Conservation (phyloP, 306 rosid genomes). For the Cicer judaicum region DNA sequence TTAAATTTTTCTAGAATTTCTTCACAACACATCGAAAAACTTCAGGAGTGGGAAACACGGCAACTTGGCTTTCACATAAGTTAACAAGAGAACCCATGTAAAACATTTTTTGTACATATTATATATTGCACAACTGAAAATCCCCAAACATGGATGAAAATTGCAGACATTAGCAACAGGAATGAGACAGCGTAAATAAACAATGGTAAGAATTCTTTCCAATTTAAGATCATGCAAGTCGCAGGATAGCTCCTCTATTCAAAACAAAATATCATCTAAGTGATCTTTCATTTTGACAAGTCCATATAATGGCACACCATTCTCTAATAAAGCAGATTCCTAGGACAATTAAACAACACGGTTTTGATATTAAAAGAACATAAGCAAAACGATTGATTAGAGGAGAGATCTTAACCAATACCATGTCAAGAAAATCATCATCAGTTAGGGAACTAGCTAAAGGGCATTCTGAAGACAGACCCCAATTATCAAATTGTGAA, state of each 20-base stretch:
- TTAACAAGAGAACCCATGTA: neutral
- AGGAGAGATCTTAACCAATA: constrained; percentile 41
- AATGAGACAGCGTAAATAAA: neutral
- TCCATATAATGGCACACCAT: constrained; percentile 2
- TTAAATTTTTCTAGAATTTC: neutral
- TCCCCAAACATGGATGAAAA: constrained; percentile 17
- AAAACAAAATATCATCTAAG: neutral
- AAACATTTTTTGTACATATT: neutral
- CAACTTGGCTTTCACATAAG: neutral
- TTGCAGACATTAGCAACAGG: neutral
- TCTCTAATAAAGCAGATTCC: constrained; percentile 3
- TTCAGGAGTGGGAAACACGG: neutral
- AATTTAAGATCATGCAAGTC: neutral
- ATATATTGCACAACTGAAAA: neutral
- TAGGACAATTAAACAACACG: neutral
- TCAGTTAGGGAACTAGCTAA: constrained; percentile 64
- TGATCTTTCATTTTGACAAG: constrained; percentile 19
- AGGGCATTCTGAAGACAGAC: constrained; percentile 59
- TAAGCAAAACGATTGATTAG: constrained; percentile 9
- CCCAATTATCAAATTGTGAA: constrained; percentile 60
- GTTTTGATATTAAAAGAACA: neutral
- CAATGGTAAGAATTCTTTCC: constrained; percentile 13
- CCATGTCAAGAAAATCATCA: constrained; percentile 83
- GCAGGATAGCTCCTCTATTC: neutral
- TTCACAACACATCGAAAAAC: neutral